Evolutionary conservation across 495 filamentous ascomycete species (phyloP).

Genomic region (Copromyces sp.): DNA sequence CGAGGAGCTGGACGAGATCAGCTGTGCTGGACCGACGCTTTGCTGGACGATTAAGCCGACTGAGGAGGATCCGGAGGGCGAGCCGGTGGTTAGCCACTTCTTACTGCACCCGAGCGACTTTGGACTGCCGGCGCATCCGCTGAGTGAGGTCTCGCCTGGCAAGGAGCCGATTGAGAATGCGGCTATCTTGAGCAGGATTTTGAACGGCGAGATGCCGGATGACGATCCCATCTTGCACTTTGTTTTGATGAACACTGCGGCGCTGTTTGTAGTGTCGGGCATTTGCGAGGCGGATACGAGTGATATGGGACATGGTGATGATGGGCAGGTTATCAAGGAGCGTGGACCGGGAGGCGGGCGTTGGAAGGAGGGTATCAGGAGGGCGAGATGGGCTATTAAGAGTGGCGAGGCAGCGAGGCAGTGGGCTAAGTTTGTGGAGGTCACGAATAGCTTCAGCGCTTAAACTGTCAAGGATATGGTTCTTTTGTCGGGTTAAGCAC

Average conservation of each 20-base stretch:
- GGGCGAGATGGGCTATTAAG: slow-evolving; percentile 71
- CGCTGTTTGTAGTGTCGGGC: slow-evolving; percentile 71
- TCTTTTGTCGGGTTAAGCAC: neutral
- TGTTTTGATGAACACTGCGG: slow-evolving; percentile 87
- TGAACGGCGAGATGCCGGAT: slow-evolving; percentile 57
- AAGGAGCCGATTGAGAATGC: slow-evolving; percentile 84
- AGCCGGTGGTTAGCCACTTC: slow-evolving; percentile 60
- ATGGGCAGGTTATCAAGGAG: slow-evolving; percentile 67
- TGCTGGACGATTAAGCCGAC: slow-evolving; percentile 64
- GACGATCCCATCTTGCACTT: slow-evolving; percentile 86
- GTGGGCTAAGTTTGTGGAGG: slow-evolving; percentile 59
- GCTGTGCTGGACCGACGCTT: slow-evolving; percentile 71
- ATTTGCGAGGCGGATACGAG: slow-evolving; percentile 75
- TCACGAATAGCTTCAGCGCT: slow-evolving; percentile 29
- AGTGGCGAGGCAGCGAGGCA: slow-evolving; percentile 71
- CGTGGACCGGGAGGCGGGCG: slow-evolving; percentile 71
- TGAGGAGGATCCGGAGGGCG: slow-evolving; percentile 35
- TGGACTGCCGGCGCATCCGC: slow-evolving; percentile 63
- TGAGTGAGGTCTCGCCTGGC: slow-evolving; percentile 68
- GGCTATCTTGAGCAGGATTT: slow-evolving; percentile 63
- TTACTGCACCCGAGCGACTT: slow-evolving; percentile 71
- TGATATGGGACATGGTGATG: slow-evolving; percentile 51
- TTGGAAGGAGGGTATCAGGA: slow-evolving; percentile 87
- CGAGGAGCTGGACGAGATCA: slow-evolving; percentile 93
- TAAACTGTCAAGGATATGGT: neutral